Percentiles rank a stretch among this genome's conserved stretches.
These are phyloP conservation scores for Mycena belliarum DNA, from an alignment of 768 basidiomycete genomes.

Conservation along the genomic window DNA sequence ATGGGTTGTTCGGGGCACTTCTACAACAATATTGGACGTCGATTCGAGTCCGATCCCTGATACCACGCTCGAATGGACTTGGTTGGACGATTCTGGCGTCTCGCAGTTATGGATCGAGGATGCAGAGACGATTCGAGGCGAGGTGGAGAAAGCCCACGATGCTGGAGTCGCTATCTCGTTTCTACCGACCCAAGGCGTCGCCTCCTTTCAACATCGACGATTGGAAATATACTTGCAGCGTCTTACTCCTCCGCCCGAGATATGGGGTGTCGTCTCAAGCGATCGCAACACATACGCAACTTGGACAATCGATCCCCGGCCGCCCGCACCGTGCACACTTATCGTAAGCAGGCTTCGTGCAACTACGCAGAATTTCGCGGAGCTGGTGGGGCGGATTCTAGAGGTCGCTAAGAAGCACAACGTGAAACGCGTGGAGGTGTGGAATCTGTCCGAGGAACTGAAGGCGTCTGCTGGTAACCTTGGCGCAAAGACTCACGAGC, in stretches of 20 bases:
- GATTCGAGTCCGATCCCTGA: background rate
- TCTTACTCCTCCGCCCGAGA: conserved; percentile 16
- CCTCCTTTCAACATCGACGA: conserved; percentile 42
- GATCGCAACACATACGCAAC: conserved; percentile 34
- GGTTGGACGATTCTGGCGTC: conserved; percentile 40
- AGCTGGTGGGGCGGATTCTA: conserved; percentile 36
- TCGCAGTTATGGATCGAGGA: conserved; percentile 43
- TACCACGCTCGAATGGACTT: conserved; percentile 25
- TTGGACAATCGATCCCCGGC: conserved; percentile 44
- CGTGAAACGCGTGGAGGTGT: conserved; percentile 45
- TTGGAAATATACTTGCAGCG: conserved; percentile 26
- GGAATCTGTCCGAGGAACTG: conserved; percentile 44
- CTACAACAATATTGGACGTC: conserved; percentile 44
- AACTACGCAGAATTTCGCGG: conserved; percentile 31
- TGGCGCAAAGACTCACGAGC: conserved; percentile 33
- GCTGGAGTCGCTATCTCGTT: conserved; percentile 35
- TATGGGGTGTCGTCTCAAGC: conserved; percentile 33
- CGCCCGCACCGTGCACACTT: conserved; percentile 34
- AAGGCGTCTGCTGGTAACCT: conserved; percentile 25
- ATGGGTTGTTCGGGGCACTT: conserved; percentile 42
- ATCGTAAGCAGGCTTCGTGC: conserved; percentile 46
- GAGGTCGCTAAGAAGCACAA: conserved; percentile 35
- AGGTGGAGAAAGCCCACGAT: conserved; percentile 24
- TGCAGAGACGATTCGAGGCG: conserved; percentile 33
- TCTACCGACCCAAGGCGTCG: conserved; percentile 49